Base-by-base conservation (phyloP, 2,329 filamentous ascomycete genomes). In the Phoma sp. region DNA sequence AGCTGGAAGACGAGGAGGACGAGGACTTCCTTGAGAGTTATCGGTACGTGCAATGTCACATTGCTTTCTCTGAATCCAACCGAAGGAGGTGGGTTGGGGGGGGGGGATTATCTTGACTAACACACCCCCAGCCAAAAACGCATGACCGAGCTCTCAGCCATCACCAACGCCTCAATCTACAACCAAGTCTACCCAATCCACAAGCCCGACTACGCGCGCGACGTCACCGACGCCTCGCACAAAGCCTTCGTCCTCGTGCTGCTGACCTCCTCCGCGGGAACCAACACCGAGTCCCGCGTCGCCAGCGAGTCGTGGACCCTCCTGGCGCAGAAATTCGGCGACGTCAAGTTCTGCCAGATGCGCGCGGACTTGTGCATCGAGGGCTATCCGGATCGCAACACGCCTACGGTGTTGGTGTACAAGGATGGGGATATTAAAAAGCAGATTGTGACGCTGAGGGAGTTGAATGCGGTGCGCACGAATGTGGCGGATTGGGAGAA, bases 261-360 rank as follows among this genome's bases (percentile, higher is more conserved):
- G 64, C 81, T 98, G 45, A 93, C 89, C 6, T 91, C 90, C 4
- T 84, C 89, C 0, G 79, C 87, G 55, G 89, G 90, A 44, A 89
- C 85, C 47, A 97, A 97, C 68, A 83, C 89, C 30, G 93, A 98
- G 77, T 96, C 92, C 3, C 84, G 89, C 55, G 81, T 97, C 3
- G 77, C 98, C 65, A 87, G 88, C 0, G 89, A 96, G 70, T 80
- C 97, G 18, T 99, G 93, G 93, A 83, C 88, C 32, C 86, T 92
- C 68, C 83, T 95, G 36, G 93, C 95, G 0, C 78, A 77, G 55
- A 91, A 93, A 68, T 99, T 92, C 70, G 91, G 92, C 18, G 93
- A 99, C 61, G 81, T 99, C 74, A 99, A 99, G 78, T 99, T 99
- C 77, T 98, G 93, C 74, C 91, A 98, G 78, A 98, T 99, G 64